Evolutionary conservation across 2,329 filamentous ascomycete genomes (phyloP), one percentile per base, ranked within the genome.

Genomic region (Neobulgaria alba): DNA sequence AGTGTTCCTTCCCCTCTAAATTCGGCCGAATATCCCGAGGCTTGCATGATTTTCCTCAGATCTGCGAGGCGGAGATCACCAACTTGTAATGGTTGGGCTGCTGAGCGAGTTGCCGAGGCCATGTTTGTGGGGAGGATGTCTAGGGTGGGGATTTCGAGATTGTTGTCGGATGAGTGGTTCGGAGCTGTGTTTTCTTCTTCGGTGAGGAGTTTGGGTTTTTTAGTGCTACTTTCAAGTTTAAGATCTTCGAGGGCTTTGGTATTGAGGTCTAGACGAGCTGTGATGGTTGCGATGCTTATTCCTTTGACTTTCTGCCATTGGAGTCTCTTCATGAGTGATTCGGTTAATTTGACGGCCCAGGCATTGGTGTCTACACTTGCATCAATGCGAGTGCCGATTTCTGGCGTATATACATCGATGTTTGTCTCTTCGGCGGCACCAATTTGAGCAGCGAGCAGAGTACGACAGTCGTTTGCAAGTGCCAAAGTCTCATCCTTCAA

Each of bases 311-410:
- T 89, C 65, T 96, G 92, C 92, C 92, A 96, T 57, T 85, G 86
- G 45, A 98, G 72, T 52, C 83, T 83, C 63, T 86, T 86, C 44
- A 94, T 84, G 15, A 98, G 76, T 33, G 76, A 69, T 52, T 90
- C 85, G 36, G 86, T 88, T 14, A 98, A 73, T 62, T 89, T 94
- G 45, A 98, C 85, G 17, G 85, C 82, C 92, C 93, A 98, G 3
- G 92, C 89, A 59, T 96, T 95, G 4, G 90, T 96, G 60, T 98
- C 92, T 31, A 96, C 90, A 57, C 89, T 95, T 10, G 90, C 92
- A 61, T 98, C 82, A 31, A 98, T 73, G 10, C 72, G 68, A 23
- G 73, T 68, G 17, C 88, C 88, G n/a, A 85, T 68, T 8, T 67
- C 63, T 1, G 92, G 92, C 0, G 86, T 88, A 58, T 90, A 90